These are phyloP conservation scores for Chlorociboria aeruginascens DNA, from an alignment of 495 filamentous ascomycete species.

Conservation along the genomic window DNA sequence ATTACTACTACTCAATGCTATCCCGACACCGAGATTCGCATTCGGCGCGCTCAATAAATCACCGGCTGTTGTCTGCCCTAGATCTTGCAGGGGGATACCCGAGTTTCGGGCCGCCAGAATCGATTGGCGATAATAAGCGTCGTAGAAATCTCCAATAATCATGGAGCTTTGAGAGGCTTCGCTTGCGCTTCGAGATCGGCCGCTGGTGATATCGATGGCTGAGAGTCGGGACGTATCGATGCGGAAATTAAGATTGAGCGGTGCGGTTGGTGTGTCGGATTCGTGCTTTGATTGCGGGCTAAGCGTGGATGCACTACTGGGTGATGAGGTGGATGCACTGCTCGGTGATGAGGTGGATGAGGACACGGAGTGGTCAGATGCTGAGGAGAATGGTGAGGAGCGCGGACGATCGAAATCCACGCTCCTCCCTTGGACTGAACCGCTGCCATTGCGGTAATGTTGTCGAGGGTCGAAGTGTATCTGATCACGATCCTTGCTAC, in stretches of 20 bases:
- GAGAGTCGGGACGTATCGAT: background rate
- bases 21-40: background rate
- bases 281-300: too few relatives aligned
- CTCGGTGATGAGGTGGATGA: background rate
- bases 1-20: background rate
- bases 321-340: background rate
- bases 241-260: too few relatives aligned
- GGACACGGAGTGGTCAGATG: background rate
- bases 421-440: conserved; percentile 10
- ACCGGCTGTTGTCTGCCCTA: background rate
- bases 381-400: conserved; percentile 13
- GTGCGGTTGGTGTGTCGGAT: too few relatives aligned
- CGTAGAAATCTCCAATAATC: conserved; percentile 14
- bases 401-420: conserved; percentile 16
- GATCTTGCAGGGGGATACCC: background rate
- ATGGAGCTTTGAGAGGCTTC: conserved; percentile 3
- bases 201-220: background rate
- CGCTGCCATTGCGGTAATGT: conserved; percentile 3
- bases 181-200: conserved; percentile 1
- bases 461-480: conserved; percentile 11
- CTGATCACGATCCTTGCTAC: conserved; percentile 7
- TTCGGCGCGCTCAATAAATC: background rate
- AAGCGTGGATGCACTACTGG: background rate
- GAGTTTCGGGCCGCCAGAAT: background rate
- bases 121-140: conserved; percentile 12